A percentile compares a stretch with the other conserved stretches of the same genome.
These are phyloP conservation scores for Trichoderma brevicompactum DNA, from an alignment of 2,329 filamentous ascomycete genomes.

Conservation along the genomic window DNA sequence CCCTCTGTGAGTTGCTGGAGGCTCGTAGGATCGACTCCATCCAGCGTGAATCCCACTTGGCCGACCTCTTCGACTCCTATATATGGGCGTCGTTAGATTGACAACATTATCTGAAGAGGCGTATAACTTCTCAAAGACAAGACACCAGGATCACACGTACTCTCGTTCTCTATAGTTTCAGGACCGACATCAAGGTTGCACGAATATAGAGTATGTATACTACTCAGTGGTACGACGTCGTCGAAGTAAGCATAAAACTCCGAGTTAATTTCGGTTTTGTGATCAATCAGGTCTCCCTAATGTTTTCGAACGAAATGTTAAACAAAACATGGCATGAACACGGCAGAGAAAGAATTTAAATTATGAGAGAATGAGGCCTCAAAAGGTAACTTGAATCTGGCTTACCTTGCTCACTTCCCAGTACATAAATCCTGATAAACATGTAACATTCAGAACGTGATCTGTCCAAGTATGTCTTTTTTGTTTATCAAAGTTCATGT, in stretches of 20 bases:
- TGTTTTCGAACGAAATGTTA: too few relatives aligned
- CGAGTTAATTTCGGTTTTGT: background rate
- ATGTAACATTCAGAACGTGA: background rate
- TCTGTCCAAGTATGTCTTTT: background rate
- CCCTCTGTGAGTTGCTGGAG: background rate
- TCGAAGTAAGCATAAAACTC: accelerated
- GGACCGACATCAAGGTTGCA: conserved; percentile 4
- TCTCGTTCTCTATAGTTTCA: background rate
- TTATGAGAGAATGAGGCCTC: background rate
- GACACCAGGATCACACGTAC: background rate
- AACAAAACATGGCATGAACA: too few relatives aligned
- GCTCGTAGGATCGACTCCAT: background rate
- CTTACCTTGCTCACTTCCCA: background rate
- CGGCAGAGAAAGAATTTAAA: too few relatives aligned
- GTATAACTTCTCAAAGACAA: too few relatives aligned
- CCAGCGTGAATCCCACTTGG: background rate
- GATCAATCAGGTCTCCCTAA: background rate
- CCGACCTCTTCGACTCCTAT: background rate
- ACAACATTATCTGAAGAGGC: too few relatives aligned
- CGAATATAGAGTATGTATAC: background rate
- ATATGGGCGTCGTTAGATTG: background rate
- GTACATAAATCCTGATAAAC: background rate
- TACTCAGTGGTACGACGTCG: background rate
- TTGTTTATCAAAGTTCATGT: background rate
- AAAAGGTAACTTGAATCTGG: background rate